These are phyloP conservation scores for Pseudoturritis turrita DNA, from an alignment of 345 rosid species.

Conservation along the genomic window DNA sequence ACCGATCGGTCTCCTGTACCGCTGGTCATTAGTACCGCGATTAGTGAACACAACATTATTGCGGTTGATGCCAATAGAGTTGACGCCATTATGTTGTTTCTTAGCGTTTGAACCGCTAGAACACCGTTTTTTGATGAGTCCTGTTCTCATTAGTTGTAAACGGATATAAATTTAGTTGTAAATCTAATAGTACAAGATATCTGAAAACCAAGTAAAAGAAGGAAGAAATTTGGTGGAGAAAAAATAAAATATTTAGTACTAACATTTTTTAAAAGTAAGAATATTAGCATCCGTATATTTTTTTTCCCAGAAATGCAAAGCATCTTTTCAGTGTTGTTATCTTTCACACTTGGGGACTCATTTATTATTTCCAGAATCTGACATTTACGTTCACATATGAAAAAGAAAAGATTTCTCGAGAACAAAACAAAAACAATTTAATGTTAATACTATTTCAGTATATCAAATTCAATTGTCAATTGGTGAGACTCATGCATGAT, in stretches of 20 bases:
- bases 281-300: not conserved
- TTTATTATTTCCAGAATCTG: not conserved
- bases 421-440: not conserved
- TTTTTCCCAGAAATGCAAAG: constrained; percentile 1
- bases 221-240: not conserved
- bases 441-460: not conserved
- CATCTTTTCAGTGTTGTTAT: not conserved
- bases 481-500: not conserved
- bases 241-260: not conserved
- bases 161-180: not conserved
- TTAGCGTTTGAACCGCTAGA: constrained; percentile 81
- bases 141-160: constrained; percentile 25
- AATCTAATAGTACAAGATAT: not conserved
- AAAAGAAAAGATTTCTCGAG: not conserved
- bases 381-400: not conserved
- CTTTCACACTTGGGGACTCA: constrained; percentile 14
- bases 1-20: constrained; percentile 25
- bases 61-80: constrained; percentile 85
- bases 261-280: not conserved
- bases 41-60: constrained; percentile 71
- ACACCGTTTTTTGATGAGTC: constrained; percentile 71
- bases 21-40: constrained; percentile 59
- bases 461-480: not conserved
- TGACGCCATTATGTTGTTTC: constrained; percentile 96
- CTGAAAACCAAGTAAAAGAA: not conserved